Base-by-base conservation (phyloP, 2,329 filamentous ascomycete species). In the Xylariales sp. region DNA sequence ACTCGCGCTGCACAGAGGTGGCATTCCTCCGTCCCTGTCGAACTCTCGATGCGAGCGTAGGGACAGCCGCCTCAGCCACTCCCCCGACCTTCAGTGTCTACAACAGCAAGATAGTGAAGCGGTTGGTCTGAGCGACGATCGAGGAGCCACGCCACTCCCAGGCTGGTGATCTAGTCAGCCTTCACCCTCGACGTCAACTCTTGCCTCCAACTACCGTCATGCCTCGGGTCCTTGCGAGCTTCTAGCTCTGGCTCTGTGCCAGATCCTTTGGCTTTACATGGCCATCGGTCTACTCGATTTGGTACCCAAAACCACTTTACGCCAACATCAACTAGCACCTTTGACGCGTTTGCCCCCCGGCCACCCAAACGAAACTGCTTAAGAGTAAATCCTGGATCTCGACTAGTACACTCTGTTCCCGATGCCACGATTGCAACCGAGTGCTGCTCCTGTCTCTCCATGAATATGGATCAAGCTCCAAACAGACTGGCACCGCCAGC, bases 401-500 rank as follows among this genome's bases (percentile, higher is more conserved):
- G n/a, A 16, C 36, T 24, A 21, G 12, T 24, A 19, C 39, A 14
- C 21, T n/a, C 24, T 21, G 14, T 14, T 39, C 31, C 52, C 50
- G 55, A 69, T 70, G 66, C 54, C 55, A 56, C 52, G 51, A 50
- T 46, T 51, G 51, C 51, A 55, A 57, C 53, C 52, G 53, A 49
- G 51, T 32, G 43, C 46, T 46, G 49, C 47, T 51, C 47, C 52
- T 47, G 56, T 47, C 45, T 51, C 48, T 50, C 49, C 45, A 54
- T 49, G 47, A 60, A 56, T 56, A 75, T 78, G 73, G 72, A 74
- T 48, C 59, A 57, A 48, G 56, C 63, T 55, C 58, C 61, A 31
- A 59, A 54, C 49, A 63, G 58, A 60, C 63, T 78, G 59, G 73
- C 72, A 36, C 74, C 74, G 46, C 75, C 73, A 46, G 72, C 69